Evolutionary conservation across 345 rosid species (phyloP).

Genomic region (Brassica juncea): DNA sequence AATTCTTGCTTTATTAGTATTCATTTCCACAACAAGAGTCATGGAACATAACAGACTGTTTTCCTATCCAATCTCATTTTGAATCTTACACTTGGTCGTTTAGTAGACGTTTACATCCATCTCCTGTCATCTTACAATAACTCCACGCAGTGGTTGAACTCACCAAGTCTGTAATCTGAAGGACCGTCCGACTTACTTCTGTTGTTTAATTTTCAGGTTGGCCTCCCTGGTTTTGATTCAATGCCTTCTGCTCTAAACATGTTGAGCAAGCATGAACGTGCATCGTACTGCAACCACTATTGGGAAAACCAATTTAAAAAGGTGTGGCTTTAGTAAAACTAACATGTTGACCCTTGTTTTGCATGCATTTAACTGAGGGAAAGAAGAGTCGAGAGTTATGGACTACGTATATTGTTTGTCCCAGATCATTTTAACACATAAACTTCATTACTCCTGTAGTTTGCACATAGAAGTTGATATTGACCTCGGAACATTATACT

Average conservation of each 20-base stretch:
- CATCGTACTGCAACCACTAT: slow-evolving; percentile 95
- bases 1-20: neutral
- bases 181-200: slow-evolving; percentile 23
- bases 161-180: slow-evolving; percentile 14
- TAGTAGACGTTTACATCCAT: neutral
- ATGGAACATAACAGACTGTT: slow-evolving; percentile 2
- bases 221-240: slow-evolving; percentile 99
- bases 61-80: slow-evolving; percentile 8
- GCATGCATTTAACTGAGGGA: neutral
- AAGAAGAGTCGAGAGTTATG: slow-evolving; percentile 13
- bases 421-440: neutral
- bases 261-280: slow-evolving; percentile 97
- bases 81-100: neutral
- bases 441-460: neutral
- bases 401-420: neutral
- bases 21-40: neutral
- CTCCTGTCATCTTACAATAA: slow-evolving; percentile 14
- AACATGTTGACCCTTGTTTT: slow-evolving; percentile 1
- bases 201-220: slow-evolving; percentile 67
- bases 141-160: slow-evolving; percentile 5
- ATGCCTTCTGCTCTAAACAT: slow-evolving; percentile 89
- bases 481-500: neutral
- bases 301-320: slow-evolving; percentile 94
- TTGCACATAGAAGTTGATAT: neutral
- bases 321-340: slow-evolving; percentile 51